Base-by-base conservation (phyloP, 257 asterid genomes). In the Solanum lycopersicoides region DNA sequence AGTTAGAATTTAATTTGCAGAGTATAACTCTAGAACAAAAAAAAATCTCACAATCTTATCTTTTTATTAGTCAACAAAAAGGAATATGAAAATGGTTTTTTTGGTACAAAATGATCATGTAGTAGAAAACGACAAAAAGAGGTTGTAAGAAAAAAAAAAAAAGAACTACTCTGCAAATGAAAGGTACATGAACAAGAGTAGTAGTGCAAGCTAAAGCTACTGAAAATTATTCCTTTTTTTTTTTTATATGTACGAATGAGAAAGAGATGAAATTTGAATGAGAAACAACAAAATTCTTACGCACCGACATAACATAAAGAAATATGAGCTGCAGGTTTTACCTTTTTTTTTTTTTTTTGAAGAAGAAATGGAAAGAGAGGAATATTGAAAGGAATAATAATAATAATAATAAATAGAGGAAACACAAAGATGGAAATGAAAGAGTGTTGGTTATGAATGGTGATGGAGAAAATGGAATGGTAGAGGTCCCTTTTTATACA, bases 401-500 rank as follows among this genome's bases (percentile, higher is more conserved):
- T 23, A n/a, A 53, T 47, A 32, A 59, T 30, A 34, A 77, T 37
- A 6, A 4, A 4, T 4, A 76, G 56, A 37, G 72, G 44, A 12
- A 56, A 56, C 65, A 56, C n/a, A 56, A 7, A 18, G n/a, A 82
- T 20, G 63, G 41, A 59, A 87, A 56, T 56, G 88, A 91, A 90
- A 60, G 92, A 83, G 89, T 82, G 80, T 68, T 34, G 5, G 32
- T n/a, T 41, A 16, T 86, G 90, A 84, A 80, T 89, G 91, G 82
- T 86, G 91, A 47, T 53, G 60, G 23, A 9, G 6, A 42, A 74
- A 88, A 80, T 50, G 39, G 20, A 30, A 59, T 35, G 86, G 0
- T 16, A 66, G 75, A 63, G 63, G 87, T 66, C 66, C 42, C 83
- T 83, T 47, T 89, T 86, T 91, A 91, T 60, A 84, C 9, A 30